Percentiles rank a stretch among this genome's conserved stretches.
phyloP scores from a whole-genome alignment of 2,329 filamentous ascomycete genomes.

The Pseudocercospora musae region DNA sequence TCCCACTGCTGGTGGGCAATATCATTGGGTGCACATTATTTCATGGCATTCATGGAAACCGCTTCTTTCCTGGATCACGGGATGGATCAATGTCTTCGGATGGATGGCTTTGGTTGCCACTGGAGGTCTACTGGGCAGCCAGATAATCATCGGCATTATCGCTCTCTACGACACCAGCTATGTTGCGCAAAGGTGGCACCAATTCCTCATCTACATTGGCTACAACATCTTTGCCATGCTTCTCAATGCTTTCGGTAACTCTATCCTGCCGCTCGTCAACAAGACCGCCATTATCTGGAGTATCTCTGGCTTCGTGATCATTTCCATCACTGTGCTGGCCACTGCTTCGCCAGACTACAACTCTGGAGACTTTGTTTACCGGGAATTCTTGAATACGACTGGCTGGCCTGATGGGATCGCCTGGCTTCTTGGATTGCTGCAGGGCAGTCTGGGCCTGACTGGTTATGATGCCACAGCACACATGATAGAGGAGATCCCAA shows the following conservation, averaged over 20 bases:
- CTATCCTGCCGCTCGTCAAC: conserved; percentile 62
- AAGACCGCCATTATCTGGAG: conserved; percentile 70
- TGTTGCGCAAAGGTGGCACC: conserved; percentile 61
- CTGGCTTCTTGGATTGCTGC: conserved; percentile 45
- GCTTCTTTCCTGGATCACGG: conserved; percentile 65
- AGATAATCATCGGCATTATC: conserved; percentile 65
- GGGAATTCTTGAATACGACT: conserved; percentile 60
- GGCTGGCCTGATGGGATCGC: conserved; percentile 40
- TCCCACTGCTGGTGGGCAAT: conserved; percentile 53
- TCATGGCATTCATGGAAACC: conserved; percentile 60
- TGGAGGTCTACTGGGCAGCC: conserved; percentile 63
- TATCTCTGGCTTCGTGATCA: conserved; percentile 64
- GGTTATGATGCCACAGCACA: conserved; percentile 55
- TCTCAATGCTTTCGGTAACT: conserved; percentile 64
- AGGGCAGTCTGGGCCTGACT: conserved; percentile 37
- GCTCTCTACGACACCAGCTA: conserved; percentile 59
- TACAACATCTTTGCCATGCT: conserved; percentile 60
- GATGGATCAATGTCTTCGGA: conserved; percentile 70
- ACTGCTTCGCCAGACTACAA: conserved; percentile 65
- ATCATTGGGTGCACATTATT: conserved; percentile 67
- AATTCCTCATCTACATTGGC: conserved; percentile 68
- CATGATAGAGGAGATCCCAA: conserved; percentile 43
- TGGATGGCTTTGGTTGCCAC: conserved; percentile 69
- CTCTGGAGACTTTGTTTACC: conserved; percentile 63
- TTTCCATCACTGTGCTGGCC: conserved; percentile 66